phyloP scores from a whole-genome alignment of 805 yeast genomes.

The Kodamaea hsintzibuensis region DNA sequence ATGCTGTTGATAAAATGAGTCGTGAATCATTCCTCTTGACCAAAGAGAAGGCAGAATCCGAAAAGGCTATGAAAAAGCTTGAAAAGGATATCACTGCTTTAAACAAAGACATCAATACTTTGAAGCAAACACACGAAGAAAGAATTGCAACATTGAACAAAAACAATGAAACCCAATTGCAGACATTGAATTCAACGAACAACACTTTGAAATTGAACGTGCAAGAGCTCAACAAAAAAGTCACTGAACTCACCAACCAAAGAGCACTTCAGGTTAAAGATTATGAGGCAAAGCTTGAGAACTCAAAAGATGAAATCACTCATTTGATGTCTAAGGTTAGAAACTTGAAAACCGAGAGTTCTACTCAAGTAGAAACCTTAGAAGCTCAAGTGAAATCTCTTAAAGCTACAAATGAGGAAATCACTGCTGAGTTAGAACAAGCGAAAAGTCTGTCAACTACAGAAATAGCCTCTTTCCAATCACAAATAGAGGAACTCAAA shows the following conservation, averaged over 20 bases:
- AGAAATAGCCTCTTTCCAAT: not conserved
- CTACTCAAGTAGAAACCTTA: conserved; percentile 1
- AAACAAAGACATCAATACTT: conserved; percentile 35
- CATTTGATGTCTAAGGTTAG: conserved; percentile 44
- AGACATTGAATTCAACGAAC: conserved; percentile 3
- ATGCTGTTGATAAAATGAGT: conserved; percentile 88
- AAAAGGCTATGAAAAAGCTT: conserved; percentile 39
- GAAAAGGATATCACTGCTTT: conserved; percentile 42
- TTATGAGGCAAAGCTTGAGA: conserved; percentile 23
- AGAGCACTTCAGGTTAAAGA: conserved; percentile 19
- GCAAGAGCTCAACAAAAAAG: conserved; percentile 19
- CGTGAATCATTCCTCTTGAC: conserved; percentile 72
- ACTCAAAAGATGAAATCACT: conserved; percentile 32
- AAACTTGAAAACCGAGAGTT: not conserved
- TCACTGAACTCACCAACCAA: conserved; percentile 8
- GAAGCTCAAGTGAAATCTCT: not conserved
- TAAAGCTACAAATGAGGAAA: conserved; percentile 1
- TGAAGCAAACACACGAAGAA: conserved; percentile 21
- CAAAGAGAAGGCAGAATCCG: conserved; percentile 56
- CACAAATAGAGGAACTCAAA: conserved; percentile 1
- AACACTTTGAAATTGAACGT: conserved; percentile 21
- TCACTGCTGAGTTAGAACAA: not conserved
- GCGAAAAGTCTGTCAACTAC: not conserved
- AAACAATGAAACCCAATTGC: conserved; percentile 20
- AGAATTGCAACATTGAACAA: conserved; percentile 21